Base-by-base conservation (phyloP, 345 rosid species). In the Aegle marmelos region DNA sequence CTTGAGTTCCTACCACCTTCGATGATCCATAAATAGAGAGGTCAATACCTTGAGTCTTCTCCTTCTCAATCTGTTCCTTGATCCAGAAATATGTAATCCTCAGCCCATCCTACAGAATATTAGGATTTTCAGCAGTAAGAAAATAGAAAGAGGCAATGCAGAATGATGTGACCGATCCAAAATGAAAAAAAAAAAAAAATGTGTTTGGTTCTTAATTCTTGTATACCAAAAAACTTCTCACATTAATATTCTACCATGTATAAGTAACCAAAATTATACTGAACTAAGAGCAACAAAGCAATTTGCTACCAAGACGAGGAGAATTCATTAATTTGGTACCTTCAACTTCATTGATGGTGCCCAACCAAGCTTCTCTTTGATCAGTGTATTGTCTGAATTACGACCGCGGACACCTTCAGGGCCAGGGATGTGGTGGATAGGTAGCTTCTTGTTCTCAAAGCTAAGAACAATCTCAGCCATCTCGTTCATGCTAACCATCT, bases 321-420 rank as follows among this genome's bases (percentile, higher is more conserved):
- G 4, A 37, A 9, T 24, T 34, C 50, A n/a, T 61, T 48, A 30
- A 11, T 53, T 27, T 25, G 58, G 76, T 90, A 94, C 98, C 98
- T 90, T 92, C 88, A 96, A 77, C 87, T 72, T 94, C 99, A 97
- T 97, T 16, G 93, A 83, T 71, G 99, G 99, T 76, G 98, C 95
- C 99, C 99, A 97, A 39, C 98, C 99, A 60, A 97, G 99, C 86
- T 91, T 97, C 88, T 97, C 98, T 81, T 90, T 97, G 64, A 97
- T 97, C 83, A 97, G 87, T 22, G 91, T 91, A 89, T 97, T 96
- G 90, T 97, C 98, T 10, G 98, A 97, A 89, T 94, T 94, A 54
- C 99, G 95, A 6, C 99, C 99, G 73, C 99, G 98, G 25, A 97
- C 98, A 64, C 99, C 99, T 84, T 92, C 99, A 2, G 99, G 99